A percentile compares a stretch with the other conserved stretches of the same genome.
phyloP scores from a whole-genome alignment of 2,329 filamentous ascomycete genomes.

The Graphium sp. region DNA sequence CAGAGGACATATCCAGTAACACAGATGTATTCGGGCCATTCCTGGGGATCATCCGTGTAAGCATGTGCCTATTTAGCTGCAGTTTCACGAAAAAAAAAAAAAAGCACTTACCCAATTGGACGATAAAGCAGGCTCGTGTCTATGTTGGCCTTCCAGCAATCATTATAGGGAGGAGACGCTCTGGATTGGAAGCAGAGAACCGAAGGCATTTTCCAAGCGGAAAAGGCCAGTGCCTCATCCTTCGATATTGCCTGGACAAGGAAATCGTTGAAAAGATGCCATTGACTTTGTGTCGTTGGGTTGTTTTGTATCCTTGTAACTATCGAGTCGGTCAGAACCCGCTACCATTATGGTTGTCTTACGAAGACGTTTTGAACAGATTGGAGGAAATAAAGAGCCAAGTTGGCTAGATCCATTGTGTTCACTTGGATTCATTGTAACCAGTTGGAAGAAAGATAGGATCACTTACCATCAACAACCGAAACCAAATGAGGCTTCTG shows the following conservation, averaged over 20 bases:
- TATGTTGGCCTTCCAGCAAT: conserved; percentile 76
- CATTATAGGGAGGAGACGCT: no score
- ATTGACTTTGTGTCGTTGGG: conserved; percentile 47
- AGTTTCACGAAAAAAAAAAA: no score
- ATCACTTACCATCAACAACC: conserved; percentile 70
- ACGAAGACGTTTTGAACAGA: no score
- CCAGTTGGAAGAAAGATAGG: no score
- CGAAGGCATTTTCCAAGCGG: conserved; percentile 82
- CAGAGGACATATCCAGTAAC: conserved; percentile 35
- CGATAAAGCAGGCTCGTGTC: conserved; percentile 75
- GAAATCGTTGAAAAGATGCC: conserved; percentile 98
- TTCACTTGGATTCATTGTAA: no score
- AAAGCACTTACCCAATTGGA: conserved; percentile 34
- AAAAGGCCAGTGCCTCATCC: conserved; percentile 77
- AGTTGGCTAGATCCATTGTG: no score
- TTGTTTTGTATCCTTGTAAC: no score
- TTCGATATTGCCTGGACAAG: conserved; percentile 64
- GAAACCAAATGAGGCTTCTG: conserved; percentile 85
- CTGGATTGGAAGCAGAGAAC: conserved; percentile 73
- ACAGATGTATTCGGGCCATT: conserved; percentile 39
- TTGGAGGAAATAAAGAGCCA: no score
- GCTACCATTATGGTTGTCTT: no score
- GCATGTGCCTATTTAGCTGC: no score
- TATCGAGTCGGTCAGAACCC: no score
- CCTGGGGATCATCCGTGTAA: no score